Evolutionary conservation across 2,329 filamentous ascomycete genomes (phyloP).

Genomic region (Geosmithia morbida): DNA sequence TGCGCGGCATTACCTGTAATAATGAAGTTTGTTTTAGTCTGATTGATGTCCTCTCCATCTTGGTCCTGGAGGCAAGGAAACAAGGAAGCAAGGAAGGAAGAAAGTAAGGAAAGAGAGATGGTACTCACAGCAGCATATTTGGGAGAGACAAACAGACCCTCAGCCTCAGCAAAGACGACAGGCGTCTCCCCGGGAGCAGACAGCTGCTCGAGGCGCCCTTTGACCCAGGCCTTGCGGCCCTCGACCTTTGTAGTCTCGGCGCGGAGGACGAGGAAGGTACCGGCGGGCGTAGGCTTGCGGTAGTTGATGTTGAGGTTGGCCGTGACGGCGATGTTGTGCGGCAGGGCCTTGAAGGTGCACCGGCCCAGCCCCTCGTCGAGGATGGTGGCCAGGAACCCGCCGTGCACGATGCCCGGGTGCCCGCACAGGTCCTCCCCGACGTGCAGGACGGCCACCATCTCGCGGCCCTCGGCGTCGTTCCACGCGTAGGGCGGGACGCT

Average conservation of each 20-base stretch:
- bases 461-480: constrained; percentile 54
- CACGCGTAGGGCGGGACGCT: constrained; percentile 72
- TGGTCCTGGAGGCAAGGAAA: not conserved
- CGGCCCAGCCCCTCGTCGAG: constrained; percentile 80
- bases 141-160: constrained; percentile 79
- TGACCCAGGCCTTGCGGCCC: constrained; percentile 88
- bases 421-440: constrained; percentile 72
- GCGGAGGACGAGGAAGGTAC: constrained; percentile 61
- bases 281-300: constrained; percentile 62
- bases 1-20: constrained; percentile 16
- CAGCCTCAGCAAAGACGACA: constrained; percentile 63
- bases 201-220: constrained; percentile 72
- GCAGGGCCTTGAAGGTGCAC: constrained; percentile 78
- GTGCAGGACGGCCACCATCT: constrained; percentile 58
- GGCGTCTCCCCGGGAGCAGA: constrained; percentile 45
- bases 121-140: constrained; percentile 59
- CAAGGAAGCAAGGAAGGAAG: not conserved
- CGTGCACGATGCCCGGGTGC: constrained; percentile 82
- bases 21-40: not conserved
- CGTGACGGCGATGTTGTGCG: constrained; percentile 74
- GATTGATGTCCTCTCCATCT: not conserved
- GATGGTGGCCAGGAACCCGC: constrained; percentile 80
- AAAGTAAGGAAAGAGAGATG: no score
- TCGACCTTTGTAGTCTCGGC: constrained; percentile 76
- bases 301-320: constrained; percentile 78